These are phyloP conservation scores for Jasminum sambac DNA, from an alignment of 257 asterid species.

Conservation along the genomic window DNA sequence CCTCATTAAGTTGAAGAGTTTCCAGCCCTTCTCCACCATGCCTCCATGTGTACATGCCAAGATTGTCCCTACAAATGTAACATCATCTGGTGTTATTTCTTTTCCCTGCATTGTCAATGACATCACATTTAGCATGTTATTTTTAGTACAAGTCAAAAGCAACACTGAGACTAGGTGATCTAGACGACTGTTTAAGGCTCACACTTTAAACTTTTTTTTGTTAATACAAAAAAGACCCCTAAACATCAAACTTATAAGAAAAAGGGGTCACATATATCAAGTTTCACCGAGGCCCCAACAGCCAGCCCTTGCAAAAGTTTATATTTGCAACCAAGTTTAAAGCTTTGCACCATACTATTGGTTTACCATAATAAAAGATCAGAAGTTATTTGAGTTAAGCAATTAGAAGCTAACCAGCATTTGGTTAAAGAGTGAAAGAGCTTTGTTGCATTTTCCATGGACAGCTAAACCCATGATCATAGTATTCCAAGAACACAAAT, in stretches of 20 bases:
- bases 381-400: background rate
- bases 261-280: too few relatives aligned
- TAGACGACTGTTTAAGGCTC: too few relatives aligned
- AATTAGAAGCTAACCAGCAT: slow-evolving; percentile 55
- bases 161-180: too few relatives aligned
- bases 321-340: background rate
- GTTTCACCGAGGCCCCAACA: too few relatives aligned
- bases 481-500: slow-evolving; percentile 79
- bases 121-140: background rate
- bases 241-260: too few relatives aligned
- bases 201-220: too few relatives aligned
- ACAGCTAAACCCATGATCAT: slow-evolving; percentile 85
- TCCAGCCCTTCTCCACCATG: slow-evolving; percentile 56
- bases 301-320: background rate
- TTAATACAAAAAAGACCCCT: too few relatives aligned
- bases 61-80: slow-evolving; percentile 78
- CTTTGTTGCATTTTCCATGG: slow-evolving; percentile 68
- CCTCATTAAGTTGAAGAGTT: slow-evolving; percentile 55
- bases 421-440: slow-evolving; percentile 54
- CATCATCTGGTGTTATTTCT: slow-evolving; percentile 67
- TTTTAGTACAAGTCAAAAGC: background rate
- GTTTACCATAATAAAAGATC: background rate
- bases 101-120: slow-evolving; percentile 47
- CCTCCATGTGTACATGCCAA: slow-evolving; percentile 90
- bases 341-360: background rate